Percentiles rank a stretch among this genome's conserved stretches.
Evolutionary conservation across 2,329 filamentous ascomycete species (phyloP).

Genomic region (Juglanconis sp.): DNA sequence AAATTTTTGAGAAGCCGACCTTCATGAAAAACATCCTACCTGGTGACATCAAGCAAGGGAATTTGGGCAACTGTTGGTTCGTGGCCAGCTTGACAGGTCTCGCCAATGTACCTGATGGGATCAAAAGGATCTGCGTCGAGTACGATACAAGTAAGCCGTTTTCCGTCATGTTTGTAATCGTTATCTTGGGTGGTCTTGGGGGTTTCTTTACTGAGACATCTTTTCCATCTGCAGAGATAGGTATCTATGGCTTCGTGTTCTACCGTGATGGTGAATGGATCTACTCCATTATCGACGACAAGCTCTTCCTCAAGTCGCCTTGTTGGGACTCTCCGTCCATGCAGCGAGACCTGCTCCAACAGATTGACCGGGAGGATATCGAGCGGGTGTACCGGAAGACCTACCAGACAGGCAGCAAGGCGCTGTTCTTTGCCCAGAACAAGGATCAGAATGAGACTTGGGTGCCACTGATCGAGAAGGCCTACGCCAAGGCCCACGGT

Average conservation of each 20-base stretch:
- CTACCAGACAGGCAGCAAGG: slow-evolving; percentile 71
- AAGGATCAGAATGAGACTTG: slow-evolving; percentile 74
- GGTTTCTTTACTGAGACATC: not conserved
- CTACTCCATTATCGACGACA: slow-evolving; percentile 87
- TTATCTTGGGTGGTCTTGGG: slow-evolving; percentile 32
- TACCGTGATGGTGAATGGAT: slow-evolving; percentile 88
- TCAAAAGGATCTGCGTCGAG: slow-evolving; percentile 72
- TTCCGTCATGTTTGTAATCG: slow-evolving; percentile 22
- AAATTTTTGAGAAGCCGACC: slow-evolving; percentile 71
- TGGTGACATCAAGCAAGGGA: slow-evolving; percentile 74
- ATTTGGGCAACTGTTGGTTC: slow-evolving; percentile 79
- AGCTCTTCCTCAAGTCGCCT: slow-evolving; percentile 78
- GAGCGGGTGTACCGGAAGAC: slow-evolving; percentile 61
- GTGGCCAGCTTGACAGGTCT: slow-evolving; percentile 76
- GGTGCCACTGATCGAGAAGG: slow-evolving; percentile 76
- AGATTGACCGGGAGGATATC: slow-evolving; percentile 70
- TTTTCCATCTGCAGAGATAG: slow-evolving; percentile 50
- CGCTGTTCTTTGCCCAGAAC: slow-evolving; percentile 75
- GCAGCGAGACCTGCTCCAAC: slow-evolving; percentile 67
- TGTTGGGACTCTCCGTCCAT: slow-evolving; percentile 77
- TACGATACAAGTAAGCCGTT: slow-evolving; percentile 53
- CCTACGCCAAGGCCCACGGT: slow-evolving; percentile 76
- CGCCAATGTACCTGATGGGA: slow-evolving; percentile 66
- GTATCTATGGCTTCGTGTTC: slow-evolving; percentile 89
- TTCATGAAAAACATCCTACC: slow-evolving; percentile 66